phyloP scores from a whole-genome alignment of 2,329 filamentous ascomycete genomes.

The Penicillium sp. region DNA sequence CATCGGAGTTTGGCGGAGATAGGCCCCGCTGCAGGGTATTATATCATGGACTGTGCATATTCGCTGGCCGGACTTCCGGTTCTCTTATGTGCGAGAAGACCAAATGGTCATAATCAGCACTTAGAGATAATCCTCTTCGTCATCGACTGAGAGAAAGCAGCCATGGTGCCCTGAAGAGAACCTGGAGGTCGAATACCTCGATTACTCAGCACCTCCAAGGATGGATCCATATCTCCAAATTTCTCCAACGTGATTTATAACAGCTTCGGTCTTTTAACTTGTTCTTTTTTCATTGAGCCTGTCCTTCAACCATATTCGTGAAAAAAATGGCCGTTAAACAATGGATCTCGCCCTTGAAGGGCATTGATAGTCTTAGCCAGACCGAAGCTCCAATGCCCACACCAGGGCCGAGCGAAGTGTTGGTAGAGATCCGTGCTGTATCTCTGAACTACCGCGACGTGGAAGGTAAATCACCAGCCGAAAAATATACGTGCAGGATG shows the following conservation, averaged over 20 bases:
- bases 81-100: not conserved
- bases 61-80: not conserved
- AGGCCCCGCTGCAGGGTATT: not conserved
- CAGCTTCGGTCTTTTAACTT: not conserved
- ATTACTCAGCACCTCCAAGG: conserved; percentile 5
- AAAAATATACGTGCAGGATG: not conserved
- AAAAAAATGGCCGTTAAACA: conserved; percentile 35
- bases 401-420: conserved; percentile 53
- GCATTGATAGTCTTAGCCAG: conserved; percentile 53
- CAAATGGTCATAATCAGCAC: not conserved
- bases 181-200: not conserved
- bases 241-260: conserved; percentile 3
- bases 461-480: conserved; percentile 27
- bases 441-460: conserved; percentile 56
- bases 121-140: too few species aligned
- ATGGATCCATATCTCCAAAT: conserved; percentile 1
- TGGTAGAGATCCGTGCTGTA: conserved; percentile 53
- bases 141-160: not conserved
- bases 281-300: not conserved
- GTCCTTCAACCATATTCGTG: not conserved
- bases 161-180: not conserved
- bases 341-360: conserved; percentile 57
- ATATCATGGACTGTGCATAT: not conserved
- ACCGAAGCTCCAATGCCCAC: conserved; percentile 47
- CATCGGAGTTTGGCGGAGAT: conserved; percentile 21